Base-by-base conservation (phyloP, 148 eudicot genomes). In the Selenicereus undatus region DNA sequence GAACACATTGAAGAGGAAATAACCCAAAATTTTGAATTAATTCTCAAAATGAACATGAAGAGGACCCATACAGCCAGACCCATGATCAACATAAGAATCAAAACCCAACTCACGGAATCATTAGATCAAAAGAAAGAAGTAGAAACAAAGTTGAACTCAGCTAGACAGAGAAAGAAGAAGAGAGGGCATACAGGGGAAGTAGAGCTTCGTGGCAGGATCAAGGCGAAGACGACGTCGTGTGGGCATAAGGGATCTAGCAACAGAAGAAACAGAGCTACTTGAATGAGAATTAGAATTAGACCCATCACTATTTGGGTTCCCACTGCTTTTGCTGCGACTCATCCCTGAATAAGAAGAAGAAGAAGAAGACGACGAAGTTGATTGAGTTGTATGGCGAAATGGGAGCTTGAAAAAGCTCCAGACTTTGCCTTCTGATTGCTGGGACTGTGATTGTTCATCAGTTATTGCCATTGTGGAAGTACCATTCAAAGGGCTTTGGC, bases 141-240 rank as follows among this genome's bases (percentile, higher is more conserved):
- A 65, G 72, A 48, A 42, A 66, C 14, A 66, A 11, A 29, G 13
- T 24, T 39, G 43, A 39, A 39, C 7, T 39, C 43, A 27, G 50
- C 13, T 20, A 32, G 7, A 12, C 16, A 18, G 27, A 30, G 50
- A 81, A 76, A 74, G 68, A 77, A 22, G 32, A 50, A 83, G 82
- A 56, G 56, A 35, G 29, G 36, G 76, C 27, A 48, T 90, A 95
- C 98, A 92, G 0, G 98, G 98, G 30, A 95, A 95, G 82, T 91
- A 95, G 68, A 93, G 97, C 90, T 92, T 95, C 76, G 79, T 88
- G 12, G 94, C 26, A 0, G 97, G 98, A 86, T 95, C 98, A 74
- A 95, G 98, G 36, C 94, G 88, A 51, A 95, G 87, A 83, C 97
- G 94, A 58, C 98, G 97, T 18, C 96, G 89, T 30, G 90, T 86